Evolutionary conservation across 2,329 filamentous ascomycete species (phyloP), one percentile per base, ranked within the genome.

Genomic region (Stagonosporopsis tanaceti): DNA sequence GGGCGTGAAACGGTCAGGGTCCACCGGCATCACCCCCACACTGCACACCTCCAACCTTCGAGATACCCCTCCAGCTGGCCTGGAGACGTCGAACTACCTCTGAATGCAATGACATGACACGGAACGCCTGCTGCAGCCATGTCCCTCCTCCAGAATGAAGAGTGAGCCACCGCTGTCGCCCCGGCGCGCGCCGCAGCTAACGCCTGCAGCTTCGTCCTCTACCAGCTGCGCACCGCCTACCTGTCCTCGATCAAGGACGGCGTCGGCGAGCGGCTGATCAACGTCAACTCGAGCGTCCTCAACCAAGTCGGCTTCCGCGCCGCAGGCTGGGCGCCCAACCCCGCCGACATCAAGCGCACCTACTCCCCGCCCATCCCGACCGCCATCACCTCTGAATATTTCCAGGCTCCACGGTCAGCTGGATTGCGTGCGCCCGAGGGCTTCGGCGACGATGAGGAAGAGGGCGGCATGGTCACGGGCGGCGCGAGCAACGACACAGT

Each of bases 361-460:
- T 90, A 96, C 76, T 95, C 91, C 2, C 92, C 91, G 20, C 91
- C 91, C 1, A 96, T 96, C 54, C 91, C 91, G 9, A 93, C 91
- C 4, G 90, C 89, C 14, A 86, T 93, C 60, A 89, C 90, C 28
- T 91, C 89, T 44, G 91, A 95, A 72, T 95, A 95, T 78, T 95
- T 95, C 71, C 89, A 92, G 82, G 85, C 89, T 1, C 86, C 81
- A 46, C 75, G 87, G 11, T 84, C 84, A 38, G 80, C 83, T 22
- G 87, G 86, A 1, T 76, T 90, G 35, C 78, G 79, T 40, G 71
- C 76, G 3, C 76, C 78, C 15, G 71, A 71, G 45, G 87, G 86
- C 11, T 84, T 91, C 25, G 88, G 89, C 63, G 89, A 90, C 28
- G 87, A 86, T 42, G 89, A 92, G 39, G 89, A 91, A 44, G 88